These are phyloP conservation scores for Penicillium sp. DNA, from an alignment of 2,329 filamentous ascomycete genomes.

Conservation along the genomic window DNA sequence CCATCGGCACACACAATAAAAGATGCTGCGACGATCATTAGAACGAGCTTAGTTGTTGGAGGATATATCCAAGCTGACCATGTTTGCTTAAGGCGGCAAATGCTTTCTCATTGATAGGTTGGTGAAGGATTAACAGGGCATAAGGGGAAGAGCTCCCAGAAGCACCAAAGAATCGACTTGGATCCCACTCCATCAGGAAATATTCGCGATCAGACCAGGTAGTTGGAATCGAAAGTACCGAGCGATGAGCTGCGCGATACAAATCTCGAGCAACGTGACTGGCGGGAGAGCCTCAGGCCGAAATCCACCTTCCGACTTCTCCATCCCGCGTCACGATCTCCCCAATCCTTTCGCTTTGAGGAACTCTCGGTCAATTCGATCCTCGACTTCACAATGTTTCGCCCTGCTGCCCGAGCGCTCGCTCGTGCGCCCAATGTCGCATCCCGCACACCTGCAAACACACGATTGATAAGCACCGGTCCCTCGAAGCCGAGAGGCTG, in stretches of 20 bases:
- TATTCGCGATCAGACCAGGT: neutral
- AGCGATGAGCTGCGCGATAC: neutral
- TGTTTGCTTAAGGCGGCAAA: slow-evolving; percentile 40
- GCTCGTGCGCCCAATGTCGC: slow-evolving; percentile 41
- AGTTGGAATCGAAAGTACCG: neutral
- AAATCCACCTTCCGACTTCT: slow-evolving; percentile 28
- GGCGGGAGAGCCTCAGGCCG: slow-evolving; percentile 26
- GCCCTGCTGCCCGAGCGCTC: slow-evolving; percentile 50
- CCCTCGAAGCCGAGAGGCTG: slow-evolving; percentile 72
- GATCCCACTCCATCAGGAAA: slow-evolving; percentile 41
- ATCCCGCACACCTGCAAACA: slow-evolving; percentile 33
- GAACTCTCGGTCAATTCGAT: slow-evolving; percentile 16
- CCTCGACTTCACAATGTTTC: slow-evolving; percentile 50
- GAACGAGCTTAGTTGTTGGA: neutral
- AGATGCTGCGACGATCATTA: slow-evolving; percentile 50
- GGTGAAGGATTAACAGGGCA: slow-evolving; percentile 63
- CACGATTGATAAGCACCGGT: slow-evolving; percentile 59
- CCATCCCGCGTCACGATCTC: slow-evolving; percentile 18
- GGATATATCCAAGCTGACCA: slow-evolving; percentile 27
- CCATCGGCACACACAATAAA: slow-evolving; percentile 84
- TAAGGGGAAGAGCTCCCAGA: slow-evolving; percentile 26
- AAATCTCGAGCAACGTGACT: slow-evolving; percentile 22
- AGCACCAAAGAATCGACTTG: slow-evolving; percentile 43
- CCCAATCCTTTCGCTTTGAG: slow-evolving; percentile 13
- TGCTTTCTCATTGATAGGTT: slow-evolving; percentile 55